Percentiles rank a stretch among this genome's conserved stretches.
Evolutionary conservation across 1,284 basidiomycete genomes (phyloP).

Genomic region (Trametes pubescens): DNA sequence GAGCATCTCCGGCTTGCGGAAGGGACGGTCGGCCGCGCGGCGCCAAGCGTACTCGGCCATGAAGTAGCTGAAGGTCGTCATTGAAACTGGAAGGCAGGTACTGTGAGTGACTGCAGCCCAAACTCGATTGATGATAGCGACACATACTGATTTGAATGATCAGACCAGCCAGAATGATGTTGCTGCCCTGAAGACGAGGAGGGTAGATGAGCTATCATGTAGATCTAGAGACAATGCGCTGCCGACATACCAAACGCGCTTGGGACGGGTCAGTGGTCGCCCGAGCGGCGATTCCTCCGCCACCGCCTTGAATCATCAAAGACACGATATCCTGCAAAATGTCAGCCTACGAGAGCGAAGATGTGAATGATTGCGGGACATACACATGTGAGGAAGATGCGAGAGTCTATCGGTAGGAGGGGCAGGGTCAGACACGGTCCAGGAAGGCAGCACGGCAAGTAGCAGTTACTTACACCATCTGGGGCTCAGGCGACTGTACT

Average conservation of each 20-base stretch:
- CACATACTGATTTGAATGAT: conserved; percentile 55
- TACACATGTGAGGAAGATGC: conserved; percentile 56
- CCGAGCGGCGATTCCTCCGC: conserved; percentile 58
- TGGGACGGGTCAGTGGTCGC: conserved; percentile 37
- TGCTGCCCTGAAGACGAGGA: conserved; percentile 40
- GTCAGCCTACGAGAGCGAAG: background rate
- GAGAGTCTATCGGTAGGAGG: conserved; percentile 48
- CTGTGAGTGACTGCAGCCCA: background rate
- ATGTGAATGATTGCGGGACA: conserved; percentile 22
- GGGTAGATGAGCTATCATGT: background rate
- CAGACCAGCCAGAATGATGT: conserved; percentile 65
- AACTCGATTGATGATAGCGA: conserved; percentile 50
- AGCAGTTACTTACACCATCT: conserved; percentile 41
- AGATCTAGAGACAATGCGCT: background rate
- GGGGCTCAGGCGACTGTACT: conserved; percentile 54
- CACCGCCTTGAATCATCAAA: conserved; percentile 60
- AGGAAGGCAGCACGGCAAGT: conserved; percentile 26
- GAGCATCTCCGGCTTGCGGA: conserved; percentile 6
- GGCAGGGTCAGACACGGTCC: background rate
- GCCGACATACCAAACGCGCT: conserved; percentile 5
- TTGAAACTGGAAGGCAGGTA: conserved; percentile 29
- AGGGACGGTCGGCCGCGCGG: conserved; percentile 22
- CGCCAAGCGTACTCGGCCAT: conserved; percentile 29
- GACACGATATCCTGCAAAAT: conserved; percentile 52
- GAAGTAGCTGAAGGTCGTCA: conserved; percentile 26